phyloP scores from a whole-genome alignment of 345 rosid genomes.

The Viola odorata region DNA sequence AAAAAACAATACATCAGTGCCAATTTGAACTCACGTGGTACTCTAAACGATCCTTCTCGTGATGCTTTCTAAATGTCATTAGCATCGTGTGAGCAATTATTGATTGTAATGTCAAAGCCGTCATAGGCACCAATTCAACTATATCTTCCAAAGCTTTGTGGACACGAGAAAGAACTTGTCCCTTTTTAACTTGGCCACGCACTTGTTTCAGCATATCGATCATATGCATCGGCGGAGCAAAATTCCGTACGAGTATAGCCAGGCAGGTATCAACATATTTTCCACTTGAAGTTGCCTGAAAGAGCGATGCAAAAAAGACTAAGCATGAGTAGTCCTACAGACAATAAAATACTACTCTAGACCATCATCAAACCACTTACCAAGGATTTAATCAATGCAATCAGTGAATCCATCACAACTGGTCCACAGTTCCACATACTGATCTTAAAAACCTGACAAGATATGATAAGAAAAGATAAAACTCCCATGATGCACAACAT shows the following conservation, averaged over 20 bases:
- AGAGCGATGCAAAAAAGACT: conserved; percentile 7
- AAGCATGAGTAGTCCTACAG: neutral
- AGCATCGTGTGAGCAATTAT: conserved; percentile 58
- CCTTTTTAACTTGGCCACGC: conserved; percentile 41
- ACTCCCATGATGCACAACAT: neutral
- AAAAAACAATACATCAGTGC: neutral
- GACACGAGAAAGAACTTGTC: conserved; percentile 61
- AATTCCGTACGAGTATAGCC: conserved; percentile 60
- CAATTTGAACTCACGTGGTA: conserved; percentile 32
- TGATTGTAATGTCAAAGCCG: conserved; percentile 50
- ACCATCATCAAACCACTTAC: conserved; percentile 31
- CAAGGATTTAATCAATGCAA: conserved; percentile 55
- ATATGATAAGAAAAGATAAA: conserved; percentile 9
- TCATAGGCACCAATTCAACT: conserved; percentile 61
- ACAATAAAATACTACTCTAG: neutral
- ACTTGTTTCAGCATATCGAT: conserved; percentile 35
- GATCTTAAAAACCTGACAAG: conserved; percentile 61
- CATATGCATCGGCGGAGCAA: conserved; percentile 48
- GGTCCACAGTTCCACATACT: conserved; percentile 64
- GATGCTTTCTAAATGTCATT: conserved; percentile 34
- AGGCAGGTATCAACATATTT: conserved; percentile 59
- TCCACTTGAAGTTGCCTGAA: conserved; percentile 73
- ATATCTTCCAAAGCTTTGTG: conserved; percentile 61
- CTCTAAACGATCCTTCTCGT: conserved; percentile 6
- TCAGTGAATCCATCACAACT: conserved; percentile 65